A percentile compares a stretch with the other conserved stretches of the same genome.
These are phyloP conservation scores for Lolium perenne DNA, from an alignment of 176 grass and related monocot species.

Conservation along the genomic window DNA sequence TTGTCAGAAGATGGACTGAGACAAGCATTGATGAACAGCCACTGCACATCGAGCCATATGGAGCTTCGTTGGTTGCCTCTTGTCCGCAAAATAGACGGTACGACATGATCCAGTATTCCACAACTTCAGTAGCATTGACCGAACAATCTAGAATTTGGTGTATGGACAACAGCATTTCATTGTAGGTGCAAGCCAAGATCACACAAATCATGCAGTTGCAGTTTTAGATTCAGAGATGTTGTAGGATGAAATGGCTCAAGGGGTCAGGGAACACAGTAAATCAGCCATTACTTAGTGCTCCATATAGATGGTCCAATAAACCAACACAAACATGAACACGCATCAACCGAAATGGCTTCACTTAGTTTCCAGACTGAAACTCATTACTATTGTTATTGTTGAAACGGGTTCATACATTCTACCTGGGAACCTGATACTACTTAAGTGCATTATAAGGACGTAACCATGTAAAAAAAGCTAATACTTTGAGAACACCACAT, in stretches of 20 bases:
- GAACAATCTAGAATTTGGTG: too few species aligned
- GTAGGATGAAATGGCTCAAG: neutral
- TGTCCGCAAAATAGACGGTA: too few species aligned
- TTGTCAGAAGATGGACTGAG: neutral
- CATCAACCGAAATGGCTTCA: neutral
- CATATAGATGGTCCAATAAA: neutral
- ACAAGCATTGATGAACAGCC: too few species aligned
- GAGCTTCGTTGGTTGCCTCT: too few species aligned
- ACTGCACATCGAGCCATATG: too few species aligned
- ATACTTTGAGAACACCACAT: neutral
- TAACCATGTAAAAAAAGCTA: neutral
- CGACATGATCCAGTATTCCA: too few species aligned
- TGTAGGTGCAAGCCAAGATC: too few species aligned
- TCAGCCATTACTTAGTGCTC: neutral
- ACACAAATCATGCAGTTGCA: neutral
- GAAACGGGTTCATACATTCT: neutral
- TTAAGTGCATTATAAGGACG: neutral
- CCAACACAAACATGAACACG: neutral
- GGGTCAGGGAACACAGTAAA: neutral
- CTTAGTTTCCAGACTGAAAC: neutral
- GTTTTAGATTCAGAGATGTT: neutral
- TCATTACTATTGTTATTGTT: neutral
- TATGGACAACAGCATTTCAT: too few species aligned
- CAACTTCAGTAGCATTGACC: too few species aligned
- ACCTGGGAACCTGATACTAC: neutral